Conservation (phyloP, 305 asterid genomes). For the Rubia balearica region DNA sequence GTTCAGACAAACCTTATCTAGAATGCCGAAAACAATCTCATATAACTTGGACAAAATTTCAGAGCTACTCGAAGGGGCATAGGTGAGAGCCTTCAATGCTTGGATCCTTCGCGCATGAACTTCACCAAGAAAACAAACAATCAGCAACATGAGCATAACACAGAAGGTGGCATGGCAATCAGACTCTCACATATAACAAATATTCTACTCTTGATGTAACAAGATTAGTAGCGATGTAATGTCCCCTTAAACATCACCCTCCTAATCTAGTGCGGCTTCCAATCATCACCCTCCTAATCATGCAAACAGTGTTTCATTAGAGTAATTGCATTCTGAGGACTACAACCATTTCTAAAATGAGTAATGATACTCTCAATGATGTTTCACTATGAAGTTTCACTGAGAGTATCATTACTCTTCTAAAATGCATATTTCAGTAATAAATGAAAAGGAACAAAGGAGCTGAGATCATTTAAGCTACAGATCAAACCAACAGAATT, state of each 20-base stretch:
- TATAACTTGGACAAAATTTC: slow-evolving; percentile 83
- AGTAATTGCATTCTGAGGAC: background rate
- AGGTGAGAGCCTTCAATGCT: slow-evolving; percentile 94
- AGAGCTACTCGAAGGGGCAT: slow-evolving; percentile 87
- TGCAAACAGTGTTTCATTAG: background rate
- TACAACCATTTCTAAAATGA: background rate
- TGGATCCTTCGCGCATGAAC: slow-evolving; percentile 99
- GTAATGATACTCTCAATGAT: no score
- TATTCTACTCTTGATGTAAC: background rate
- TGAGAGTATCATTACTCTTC: no score
- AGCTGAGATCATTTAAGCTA: background rate
- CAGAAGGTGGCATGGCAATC: slow-evolving; percentile 4
- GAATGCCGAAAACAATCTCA: slow-evolving; percentile 83
- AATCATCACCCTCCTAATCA: background rate
- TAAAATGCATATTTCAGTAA: background rate
- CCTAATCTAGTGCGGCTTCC: background rate
- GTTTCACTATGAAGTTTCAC: no score
- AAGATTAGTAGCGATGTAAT: background rate
- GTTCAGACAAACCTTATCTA: slow-evolving; percentile 71
- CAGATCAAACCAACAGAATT: slow-evolving; percentile 1
- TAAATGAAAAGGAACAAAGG: background rate
- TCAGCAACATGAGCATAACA: slow-evolving; percentile 20
- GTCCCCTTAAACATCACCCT: background rate
- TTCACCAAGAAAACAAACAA: slow-evolving; percentile 34
- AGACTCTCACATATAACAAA: background rate